Evolutionary conservation across 2,329 filamentous ascomycete species (phyloP), one percentile per base, ranked within the genome.

Genomic region (Cytospora schulzeri): DNA sequence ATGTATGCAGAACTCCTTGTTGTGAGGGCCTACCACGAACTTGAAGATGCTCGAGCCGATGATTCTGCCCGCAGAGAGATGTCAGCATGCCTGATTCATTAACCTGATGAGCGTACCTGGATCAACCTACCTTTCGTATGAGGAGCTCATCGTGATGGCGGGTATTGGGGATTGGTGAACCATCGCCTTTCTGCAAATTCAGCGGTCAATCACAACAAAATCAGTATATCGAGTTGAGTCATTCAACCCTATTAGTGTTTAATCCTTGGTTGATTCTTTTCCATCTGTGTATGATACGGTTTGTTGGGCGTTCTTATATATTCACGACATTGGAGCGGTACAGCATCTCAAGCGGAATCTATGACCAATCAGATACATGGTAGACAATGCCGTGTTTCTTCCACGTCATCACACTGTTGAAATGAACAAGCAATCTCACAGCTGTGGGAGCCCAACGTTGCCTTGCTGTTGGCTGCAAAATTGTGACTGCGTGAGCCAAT

Each of bases 1-100:
- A 15, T 66, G 61, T 5, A 66, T 28, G 0, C 17, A 38, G 24
- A 22, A 64, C 19, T 60, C 57, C 19, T 58, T 66, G 26, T 35
- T 48, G 17, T 38, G 29, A 8, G 61, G 19, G 2, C 64, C 61
- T 15, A 66, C 28, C 15, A 60, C 53, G 15, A 66, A 66, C 1
- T 24, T 58, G 57, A 60, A 58, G 19, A 66, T 35, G 4, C 53
- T 52, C 1, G 64, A 66, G 8, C 22, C 15, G 3, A 66, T 29
- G 48, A 66, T 61, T 9, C 64, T 66, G 19, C 14, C 19, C 1
- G 12, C 22, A 4, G 2, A 26, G 8, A 26, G 41, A 24, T 11
- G 41, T 48, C 19, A 48, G 41, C 41, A n/a, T 48, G 19, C 8
- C n/a, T 22, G 5, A 22, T 22, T 3, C 22, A 48, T 48, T 7